phyloP scores from a whole-genome alignment of 2,329 filamentous ascomycete species.

The Bipolaris zeicola region DNA sequence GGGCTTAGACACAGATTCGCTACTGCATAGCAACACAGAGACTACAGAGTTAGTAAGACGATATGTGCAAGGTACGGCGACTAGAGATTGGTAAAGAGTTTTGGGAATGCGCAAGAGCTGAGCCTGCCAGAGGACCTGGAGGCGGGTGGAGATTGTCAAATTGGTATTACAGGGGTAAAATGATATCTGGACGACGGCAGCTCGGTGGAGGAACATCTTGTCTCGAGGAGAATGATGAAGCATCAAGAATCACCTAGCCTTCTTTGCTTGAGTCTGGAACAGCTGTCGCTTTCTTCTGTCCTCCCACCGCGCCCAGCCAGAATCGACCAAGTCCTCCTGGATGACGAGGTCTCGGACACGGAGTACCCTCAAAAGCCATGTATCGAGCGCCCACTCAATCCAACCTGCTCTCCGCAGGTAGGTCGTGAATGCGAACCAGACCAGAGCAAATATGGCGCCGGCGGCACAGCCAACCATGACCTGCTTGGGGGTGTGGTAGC shows the following conservation, averaged over 20 bases:
- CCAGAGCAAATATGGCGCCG: slow-evolving; percentile 71
- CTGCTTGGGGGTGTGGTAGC: slow-evolving; percentile 88
- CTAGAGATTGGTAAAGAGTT: background rate
- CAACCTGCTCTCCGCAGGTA: slow-evolving; percentile 69
- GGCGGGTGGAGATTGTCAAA: background rate
- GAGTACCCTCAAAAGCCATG: slow-evolving; percentile 66
- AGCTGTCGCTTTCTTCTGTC: slow-evolving; percentile 47
- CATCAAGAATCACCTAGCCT: slow-evolving; percentile 23
- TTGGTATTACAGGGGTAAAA: background rate
- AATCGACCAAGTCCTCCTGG: slow-evolving; percentile 85
- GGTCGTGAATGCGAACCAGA: slow-evolving; percentile 79
- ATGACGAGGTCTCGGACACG: slow-evolving; percentile 83
- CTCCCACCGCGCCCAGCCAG: slow-evolving; percentile 94
- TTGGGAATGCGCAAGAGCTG: background rate
- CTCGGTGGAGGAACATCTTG: background rate
- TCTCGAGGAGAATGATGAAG: background rate
- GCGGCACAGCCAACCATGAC: slow-evolving; percentile 79
- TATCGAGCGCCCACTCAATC: slow-evolving; percentile 73
- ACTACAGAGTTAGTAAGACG: no score
- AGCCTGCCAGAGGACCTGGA: background rate
- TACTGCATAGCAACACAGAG: no score
- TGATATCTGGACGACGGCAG: background rate
- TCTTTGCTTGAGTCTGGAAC: slow-evolving; percentile 35
- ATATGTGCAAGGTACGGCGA: no score
- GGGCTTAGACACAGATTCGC: no score